A percentile compares a stretch with the other conserved stretches of the same genome.
Evolutionary conservation across 192 early-diverging fungal species (phyloP).

Genomic region (Backusella australiensis): DNA sequence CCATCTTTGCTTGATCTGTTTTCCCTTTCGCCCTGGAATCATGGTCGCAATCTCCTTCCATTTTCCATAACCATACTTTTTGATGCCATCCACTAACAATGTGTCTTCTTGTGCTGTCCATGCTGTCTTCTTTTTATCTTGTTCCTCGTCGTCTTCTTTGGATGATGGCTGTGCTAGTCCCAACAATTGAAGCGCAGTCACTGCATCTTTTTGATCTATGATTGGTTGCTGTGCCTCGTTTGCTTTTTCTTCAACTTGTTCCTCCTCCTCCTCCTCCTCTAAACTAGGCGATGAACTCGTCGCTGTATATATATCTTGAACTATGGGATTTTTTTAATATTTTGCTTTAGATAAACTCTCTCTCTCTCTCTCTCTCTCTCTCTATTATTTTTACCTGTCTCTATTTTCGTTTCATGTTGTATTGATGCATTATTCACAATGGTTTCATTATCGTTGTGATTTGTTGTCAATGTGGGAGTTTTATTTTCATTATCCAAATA

Average conservation of each 20-base stretch:
- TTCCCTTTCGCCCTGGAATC: slow-evolving; percentile 34
- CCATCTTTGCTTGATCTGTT: slow-evolving; percentile 35
- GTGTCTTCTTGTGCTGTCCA: slow-evolving; percentile 35
- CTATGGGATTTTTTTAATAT: neutral
- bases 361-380: too few species aligned
- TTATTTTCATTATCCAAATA: neutral
- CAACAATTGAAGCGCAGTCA: slow-evolving; percentile 22
- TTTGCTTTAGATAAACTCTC: too few species aligned
- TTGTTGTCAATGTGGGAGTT: neutral
- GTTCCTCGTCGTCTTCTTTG: neutral
- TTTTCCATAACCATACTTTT: slow-evolving; percentile 27
- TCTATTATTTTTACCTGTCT: neutral
- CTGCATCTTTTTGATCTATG: slow-evolving; percentile 11
- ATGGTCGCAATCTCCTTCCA: slow-evolving; percentile 30
- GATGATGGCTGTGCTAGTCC: slow-evolving; percentile 6
- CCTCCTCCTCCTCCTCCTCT: neutral
- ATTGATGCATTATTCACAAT: neutral
- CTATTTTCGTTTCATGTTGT: neutral
- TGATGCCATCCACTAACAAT: slow-evolving; percentile 25
- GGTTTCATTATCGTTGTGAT: neutral
- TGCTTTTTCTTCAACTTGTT: neutral
- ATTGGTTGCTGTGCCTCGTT: neutral
- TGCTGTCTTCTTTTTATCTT: slow-evolving; percentile 20
- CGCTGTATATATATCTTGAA: neutral
- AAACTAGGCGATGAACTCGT: neutral